phyloP scores from a whole-genome alignment of 441 rosid species.

The Erodium trifolium region DNA sequence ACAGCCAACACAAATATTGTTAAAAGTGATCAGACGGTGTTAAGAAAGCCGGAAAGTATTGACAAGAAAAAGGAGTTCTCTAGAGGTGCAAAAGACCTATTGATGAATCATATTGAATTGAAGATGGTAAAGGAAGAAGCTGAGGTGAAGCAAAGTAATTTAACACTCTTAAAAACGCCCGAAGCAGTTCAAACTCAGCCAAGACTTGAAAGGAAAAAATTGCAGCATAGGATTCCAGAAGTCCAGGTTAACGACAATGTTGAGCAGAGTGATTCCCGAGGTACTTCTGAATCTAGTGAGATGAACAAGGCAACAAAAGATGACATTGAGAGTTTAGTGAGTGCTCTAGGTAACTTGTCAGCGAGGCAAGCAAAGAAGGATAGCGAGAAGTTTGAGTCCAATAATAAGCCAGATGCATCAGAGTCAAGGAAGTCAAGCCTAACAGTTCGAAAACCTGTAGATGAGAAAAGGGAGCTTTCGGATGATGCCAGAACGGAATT shows the following conservation, averaged over 20 bases:
- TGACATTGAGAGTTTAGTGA: not conserved
- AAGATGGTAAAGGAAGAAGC: slow-evolving; percentile 20
- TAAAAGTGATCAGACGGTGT: not conserved
- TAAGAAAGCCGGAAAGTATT: not conserved
- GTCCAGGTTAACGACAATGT: no score
- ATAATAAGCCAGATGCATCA: slow-evolving; percentile 29
- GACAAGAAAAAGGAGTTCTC: not conserved
- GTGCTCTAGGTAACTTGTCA: not conserved
- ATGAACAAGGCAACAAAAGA: no score
- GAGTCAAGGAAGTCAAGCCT: slow-evolving; percentile 38
- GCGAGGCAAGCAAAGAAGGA: not conserved
- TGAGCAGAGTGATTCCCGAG: no score
- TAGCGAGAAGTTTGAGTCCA: slow-evolving; percentile 32
- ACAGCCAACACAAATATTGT: not conserved
- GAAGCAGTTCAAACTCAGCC: slow-evolving; percentile 13
- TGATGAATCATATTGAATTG: no score
- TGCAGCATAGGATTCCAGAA: no score
- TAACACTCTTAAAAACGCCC: slow-evolving; percentile 50
- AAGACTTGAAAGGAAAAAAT: not conserved
- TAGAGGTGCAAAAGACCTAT: not conserved
- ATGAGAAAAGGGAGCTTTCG: slow-evolving; percentile 22
- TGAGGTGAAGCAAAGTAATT: slow-evolving; percentile 31
- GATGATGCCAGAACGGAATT: slow-evolving; percentile 39
- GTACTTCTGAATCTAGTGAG: no score
- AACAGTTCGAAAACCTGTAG: slow-evolving; percentile 23